phyloP scores from a whole-genome alignment of 139 green algal species.

The Spirogloea muscicola region DNA sequence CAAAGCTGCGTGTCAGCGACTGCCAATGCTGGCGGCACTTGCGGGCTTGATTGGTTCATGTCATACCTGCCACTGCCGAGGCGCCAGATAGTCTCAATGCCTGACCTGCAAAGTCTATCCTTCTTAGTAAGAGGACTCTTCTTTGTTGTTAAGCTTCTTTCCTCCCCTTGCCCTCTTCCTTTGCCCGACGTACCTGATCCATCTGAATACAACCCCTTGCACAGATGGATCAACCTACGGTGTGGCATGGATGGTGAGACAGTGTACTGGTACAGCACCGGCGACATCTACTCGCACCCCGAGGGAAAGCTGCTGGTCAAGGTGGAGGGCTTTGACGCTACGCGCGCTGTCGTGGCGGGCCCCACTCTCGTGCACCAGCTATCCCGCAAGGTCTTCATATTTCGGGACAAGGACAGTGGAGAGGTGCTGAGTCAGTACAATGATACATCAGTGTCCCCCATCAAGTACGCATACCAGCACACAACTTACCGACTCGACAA shows the following conservation, averaged over 20 bases:
- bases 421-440: constrained; percentile 4
- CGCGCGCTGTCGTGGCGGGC: neutral
- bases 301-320: constrained; percentile 7
- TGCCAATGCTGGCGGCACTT: too few relatives aligned
- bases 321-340: constrained; percentile 12
- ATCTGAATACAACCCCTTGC: too few relatives aligned
- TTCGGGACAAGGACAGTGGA: neutral
- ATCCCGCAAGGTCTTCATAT: constrained; percentile 8
- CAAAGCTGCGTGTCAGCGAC: too few relatives aligned
- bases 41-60: too few relatives aligned
- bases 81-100: too few relatives aligned
- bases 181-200: too few relatives aligned
- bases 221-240: neutral
- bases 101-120: too few relatives aligned
- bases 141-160: too few relatives aligned
- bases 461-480: constrained; percentile 18
- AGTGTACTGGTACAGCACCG: neutral
- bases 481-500: too few relatives aligned
- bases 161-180: too few relatives aligned
- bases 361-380: neutral
- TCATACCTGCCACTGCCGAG: too few relatives aligned
- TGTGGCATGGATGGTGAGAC: neutral
- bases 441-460: neutral
- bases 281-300: constrained; percentile 10
- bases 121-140: too few relatives aligned